Base-by-base conservation (phyloP, 495 filamentous ascomycete species). In the Aspergillus haitiensis region DNA sequence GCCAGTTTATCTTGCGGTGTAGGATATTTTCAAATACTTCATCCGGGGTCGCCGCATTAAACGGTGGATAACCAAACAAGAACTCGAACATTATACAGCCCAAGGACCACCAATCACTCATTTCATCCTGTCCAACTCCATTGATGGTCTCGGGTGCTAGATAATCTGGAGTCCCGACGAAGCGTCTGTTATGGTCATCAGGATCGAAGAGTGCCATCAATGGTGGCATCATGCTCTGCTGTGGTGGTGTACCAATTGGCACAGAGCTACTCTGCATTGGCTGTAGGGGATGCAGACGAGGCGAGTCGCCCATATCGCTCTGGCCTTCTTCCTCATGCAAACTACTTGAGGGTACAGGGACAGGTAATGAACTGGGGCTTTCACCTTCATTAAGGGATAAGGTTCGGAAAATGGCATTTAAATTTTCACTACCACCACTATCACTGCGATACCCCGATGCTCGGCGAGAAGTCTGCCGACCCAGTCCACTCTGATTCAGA, bases 61-160 rank as follows among this genome's bases (percentile, higher is more conserved):
- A 98, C 18, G 94, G 94, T 1, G 94, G 94, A 74, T 90, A 82
- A 55, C 94, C 89, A 69, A 89, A 98, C 16, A 98, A 77, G 60
- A 96, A 97, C 64, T 98, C 94, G 69, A 97, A 98, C 74, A 98
- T 78, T 59, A 98, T 98, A 66, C 94, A 98, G 2, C 94, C 94
- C 47, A 98, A 77, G 7, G 94, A 98, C 94, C 94, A 98, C 94
- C 94, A 98, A 83, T 98, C 94, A 71, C 94, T 97, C 63, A 92
- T 93, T 70, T 98, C 92, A 70, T 98, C 94, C 74, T 98, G 94
- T 0, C 93, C 91, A 60, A 90, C 83, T 51, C 94, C 94, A 67
- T 90, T 92, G 70, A 98, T 96, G 0, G 94, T 98, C 71, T 98
- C 94, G 2, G 94, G 94, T 2, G 94, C 93, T 15, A 98, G 83